Evolutionary conservation across 202 grass and related monocot genomes (phyloP).

Genomic region (Dendrocalamus latiflorus): DNA sequence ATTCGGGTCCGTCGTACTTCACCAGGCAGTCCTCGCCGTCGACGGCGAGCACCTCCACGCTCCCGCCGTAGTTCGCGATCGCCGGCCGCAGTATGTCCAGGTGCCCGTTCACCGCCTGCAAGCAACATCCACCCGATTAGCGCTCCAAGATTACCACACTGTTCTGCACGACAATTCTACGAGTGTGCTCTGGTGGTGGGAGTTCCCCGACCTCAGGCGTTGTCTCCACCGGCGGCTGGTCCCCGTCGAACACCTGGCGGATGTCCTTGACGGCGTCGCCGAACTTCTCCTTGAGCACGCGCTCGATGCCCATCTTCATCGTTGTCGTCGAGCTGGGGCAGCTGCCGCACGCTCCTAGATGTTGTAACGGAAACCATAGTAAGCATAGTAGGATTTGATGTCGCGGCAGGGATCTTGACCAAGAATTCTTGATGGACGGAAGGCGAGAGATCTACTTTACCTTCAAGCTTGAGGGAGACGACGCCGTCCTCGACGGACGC

Average conservation of each 20-base stretch:
- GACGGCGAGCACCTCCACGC: slow-evolving; percentile 68
- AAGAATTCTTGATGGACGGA: background rate
- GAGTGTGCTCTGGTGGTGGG: background rate
- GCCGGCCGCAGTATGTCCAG: slow-evolving; percentile 92
- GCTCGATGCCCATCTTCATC: slow-evolving; percentile 97
- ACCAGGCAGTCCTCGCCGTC: slow-evolving; percentile 73
- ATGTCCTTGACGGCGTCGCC: no score
- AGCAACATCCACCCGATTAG: slow-evolving; percentile 20
- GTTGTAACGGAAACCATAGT: background rate
- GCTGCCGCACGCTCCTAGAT: slow-evolving; percentile 82
- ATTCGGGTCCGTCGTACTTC: slow-evolving; percentile 76
- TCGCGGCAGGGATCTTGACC: background rate
- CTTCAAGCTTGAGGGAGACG: slow-evolving; percentile 89
- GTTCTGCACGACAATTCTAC: background rate
- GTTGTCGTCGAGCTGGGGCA: slow-evolving; percentile 96
- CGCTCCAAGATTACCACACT: background rate
- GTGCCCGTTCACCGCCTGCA: slow-evolving; percentile 85
- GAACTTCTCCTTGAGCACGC: no score
- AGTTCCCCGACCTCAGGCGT: slow-evolving; percentile 48
- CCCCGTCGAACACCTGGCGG: slow-evolving; percentile 60
- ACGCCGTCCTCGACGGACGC: slow-evolving; percentile 74
- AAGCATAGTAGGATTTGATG: background rate
- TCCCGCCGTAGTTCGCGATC: slow-evolving; percentile 83
- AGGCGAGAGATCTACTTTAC: slow-evolving; percentile 30
- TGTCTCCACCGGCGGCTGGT: slow-evolving; percentile 36